Evolutionary conservation across 2,329 filamentous ascomycete species (phyloP), one percentile per base, ranked within the genome.

Genomic region (Colletotrichum sublineola): DNA sequence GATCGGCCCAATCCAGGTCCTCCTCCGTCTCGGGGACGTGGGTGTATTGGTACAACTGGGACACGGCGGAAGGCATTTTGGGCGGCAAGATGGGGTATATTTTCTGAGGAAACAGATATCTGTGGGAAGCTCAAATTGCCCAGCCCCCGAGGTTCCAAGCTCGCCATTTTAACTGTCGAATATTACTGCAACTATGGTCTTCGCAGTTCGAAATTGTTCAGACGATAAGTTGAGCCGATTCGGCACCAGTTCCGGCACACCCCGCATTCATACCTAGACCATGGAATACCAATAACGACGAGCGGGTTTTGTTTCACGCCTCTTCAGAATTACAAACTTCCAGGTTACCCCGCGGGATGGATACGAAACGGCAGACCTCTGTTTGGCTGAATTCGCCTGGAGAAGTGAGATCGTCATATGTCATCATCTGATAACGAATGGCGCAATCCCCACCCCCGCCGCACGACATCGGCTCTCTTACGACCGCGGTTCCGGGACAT

Each of bases 11-110:
- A 53, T 82, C 81, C 0, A 82, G 77, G 11, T 79, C 65, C 62
- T 82, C 80, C 65, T 81, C 77, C 12, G 81, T 82, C 76, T 82
- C 81, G 1, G 78, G 77, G 71, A 82, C 80, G 46, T 82, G 78
- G 33, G 75, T 68, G 73, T 82, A 82, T 15, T 81, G 79, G n/a
- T 79, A 78, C 9, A 81, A 67, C 33, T 79, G 75, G 38, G 69
- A 69, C 3, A 77, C 74, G 6, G 79, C 80, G 55, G 80, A 80
- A 58, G 80, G 79, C 80, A 81, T 81, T 8, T 69, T 78, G 75
- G 42, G 48, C 46, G 56, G 38, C 50, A 46, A 64, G 24, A 53
- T 40, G 66, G 58, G 58, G 68, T 63, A 38, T 56, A 5, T 69
- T 33, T 69, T 46, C 14, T 33, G n/a, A 20, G 6, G 29, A 20